Percentiles rank a stretch among this genome's conserved stretches.
Evolutionary conservation across 2,329 filamentous ascomycete genomes (phyloP).

Genomic region (Aurifilum marmelostoma): DNA sequence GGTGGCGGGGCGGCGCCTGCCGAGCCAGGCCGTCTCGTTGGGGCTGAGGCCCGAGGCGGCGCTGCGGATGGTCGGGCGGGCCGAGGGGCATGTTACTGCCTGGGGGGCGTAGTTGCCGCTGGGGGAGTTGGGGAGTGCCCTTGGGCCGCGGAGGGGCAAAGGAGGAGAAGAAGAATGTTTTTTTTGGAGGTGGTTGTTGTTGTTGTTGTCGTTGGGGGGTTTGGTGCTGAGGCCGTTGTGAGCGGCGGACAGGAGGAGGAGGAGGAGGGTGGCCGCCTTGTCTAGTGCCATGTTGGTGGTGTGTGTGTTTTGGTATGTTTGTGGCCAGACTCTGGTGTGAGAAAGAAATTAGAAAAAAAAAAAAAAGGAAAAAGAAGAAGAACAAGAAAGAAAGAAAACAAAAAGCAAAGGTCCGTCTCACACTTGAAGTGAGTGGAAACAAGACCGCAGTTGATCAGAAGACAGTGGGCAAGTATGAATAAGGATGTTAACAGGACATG

Average conservation of each 20-base stretch:
- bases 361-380: neutral
- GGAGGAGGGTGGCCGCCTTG: constrained; percentile 9
- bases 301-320: neutral
- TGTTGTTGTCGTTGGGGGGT: too few species aligned
- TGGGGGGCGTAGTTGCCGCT: constrained; percentile 72
- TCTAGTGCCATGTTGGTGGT: constrained; percentile 6
- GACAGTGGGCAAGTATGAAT: neutral
- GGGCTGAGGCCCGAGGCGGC: constrained; percentile 62
- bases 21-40: constrained; percentile 75
- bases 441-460: neutral
- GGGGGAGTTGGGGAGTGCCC: constrained; percentile 44
- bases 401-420: neutral
- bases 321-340: neutral
- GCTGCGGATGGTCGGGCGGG: constrained; percentile 68
- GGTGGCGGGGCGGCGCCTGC: constrained; percentile 71
- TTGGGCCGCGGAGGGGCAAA: constrained; percentile 32
- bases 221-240: constrained; percentile 12
- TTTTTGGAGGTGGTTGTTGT: too few species aligned
- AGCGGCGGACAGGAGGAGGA: constrained; percentile 14
- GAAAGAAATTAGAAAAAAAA: too few species aligned
- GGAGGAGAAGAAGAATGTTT: too few species aligned
- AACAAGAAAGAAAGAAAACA: neutral
- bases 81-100: constrained; percentile 68
- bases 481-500: neutral
- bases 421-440: neutral